Evolutionary conservation across 306 rosid species (phyloP).

Genomic region (Malus sylvestris): DNA sequence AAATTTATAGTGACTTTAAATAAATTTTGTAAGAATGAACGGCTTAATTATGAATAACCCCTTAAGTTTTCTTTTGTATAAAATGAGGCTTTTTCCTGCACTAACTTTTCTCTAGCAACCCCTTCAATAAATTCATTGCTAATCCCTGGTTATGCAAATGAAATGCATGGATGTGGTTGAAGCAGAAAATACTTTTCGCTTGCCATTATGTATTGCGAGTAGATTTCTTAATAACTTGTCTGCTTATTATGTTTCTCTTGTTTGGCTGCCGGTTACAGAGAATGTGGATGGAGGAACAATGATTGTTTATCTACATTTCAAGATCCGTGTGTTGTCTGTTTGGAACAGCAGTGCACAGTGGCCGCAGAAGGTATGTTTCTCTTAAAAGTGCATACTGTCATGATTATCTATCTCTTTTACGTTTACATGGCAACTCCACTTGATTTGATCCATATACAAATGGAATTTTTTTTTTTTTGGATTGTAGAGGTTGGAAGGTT

Average conservation of each 20-base stretch:
- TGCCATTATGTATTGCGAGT: no score
- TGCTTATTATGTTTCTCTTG: neutral
- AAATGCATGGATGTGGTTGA: neutral
- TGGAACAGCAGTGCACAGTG: constrained; percentile 84
- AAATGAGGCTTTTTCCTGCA: no score
- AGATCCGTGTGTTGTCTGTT: constrained; percentile 92
- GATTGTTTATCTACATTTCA: constrained; percentile 52
- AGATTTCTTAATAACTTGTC: no score
- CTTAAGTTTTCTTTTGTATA: no score
- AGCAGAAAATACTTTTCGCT: no score
- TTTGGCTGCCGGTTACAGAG: constrained; percentile 43
- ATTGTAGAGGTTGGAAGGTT: neutral
- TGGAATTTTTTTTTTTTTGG: neutral
- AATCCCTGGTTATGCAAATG: no score
- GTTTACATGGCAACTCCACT: neutral
- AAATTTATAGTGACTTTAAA: no score
- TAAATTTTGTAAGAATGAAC: no score
- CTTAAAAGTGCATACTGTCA: neutral
- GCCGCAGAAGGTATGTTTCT: constrained; percentile 73
- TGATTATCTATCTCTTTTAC: neutral
- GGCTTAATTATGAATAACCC: no score
- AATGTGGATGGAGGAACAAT: constrained; percentile 76
- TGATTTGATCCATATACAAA: neutral
- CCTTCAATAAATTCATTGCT: no score
- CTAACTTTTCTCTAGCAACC: no score